Percentiles rank a stretch among this genome's conserved stretches.
These are phyloP conservation scores for Scheffersomyces spartinae DNA, from an alignment of 805 yeast species.

Conservation along the genomic window DNA sequence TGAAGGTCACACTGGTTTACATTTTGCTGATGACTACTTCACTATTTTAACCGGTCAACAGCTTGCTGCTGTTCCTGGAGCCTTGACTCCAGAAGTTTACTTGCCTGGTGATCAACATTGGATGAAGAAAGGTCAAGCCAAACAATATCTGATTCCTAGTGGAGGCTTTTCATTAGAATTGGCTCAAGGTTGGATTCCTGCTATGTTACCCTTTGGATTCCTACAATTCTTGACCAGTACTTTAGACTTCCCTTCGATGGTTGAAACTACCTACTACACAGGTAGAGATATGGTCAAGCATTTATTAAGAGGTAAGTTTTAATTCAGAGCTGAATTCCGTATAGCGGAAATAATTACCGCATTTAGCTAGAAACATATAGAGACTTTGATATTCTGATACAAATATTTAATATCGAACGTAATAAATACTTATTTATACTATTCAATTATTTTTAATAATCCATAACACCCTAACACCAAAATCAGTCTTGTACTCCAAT, in stretches of 20 bases:
- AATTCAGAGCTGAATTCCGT: slow-evolving; percentile 11
- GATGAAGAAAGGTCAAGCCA: slow-evolving; percentile 56
- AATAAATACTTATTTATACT: no score
- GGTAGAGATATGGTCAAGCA: slow-evolving; percentile 69
- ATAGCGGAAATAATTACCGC: no score
- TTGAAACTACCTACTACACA: slow-evolving; percentile 60
- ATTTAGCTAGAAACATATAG: no score
- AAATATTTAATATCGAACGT: no score
- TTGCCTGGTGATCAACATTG: slow-evolving; percentile 83
- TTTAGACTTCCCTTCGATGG: slow-evolving; percentile 59
- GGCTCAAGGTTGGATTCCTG: slow-evolving; percentile 98
- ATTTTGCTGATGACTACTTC: slow-evolving; percentile 96
- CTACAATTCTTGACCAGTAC: slow-evolving; percentile 72
- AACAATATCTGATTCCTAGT: slow-evolving; percentile 79
- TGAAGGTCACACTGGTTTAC: slow-evolving; percentile 93
- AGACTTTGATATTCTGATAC: no score
- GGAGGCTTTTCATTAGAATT: slow-evolving; percentile 84
- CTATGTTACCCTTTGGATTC: slow-evolving; percentile 95
- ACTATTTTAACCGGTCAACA: slow-evolving; percentile 79
- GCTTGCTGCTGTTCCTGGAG: slow-evolving; percentile 56
- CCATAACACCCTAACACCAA: no score
- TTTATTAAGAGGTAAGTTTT: slow-evolving; percentile 62
- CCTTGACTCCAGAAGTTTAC: slow-evolving; percentile 58
- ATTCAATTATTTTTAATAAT: no score
- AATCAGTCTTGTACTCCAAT: no score